These are phyloP conservation scores for Hypoxylon sp. DNA, from an alignment of 2,329 filamentous ascomycete genomes.

Conservation along the genomic window DNA sequence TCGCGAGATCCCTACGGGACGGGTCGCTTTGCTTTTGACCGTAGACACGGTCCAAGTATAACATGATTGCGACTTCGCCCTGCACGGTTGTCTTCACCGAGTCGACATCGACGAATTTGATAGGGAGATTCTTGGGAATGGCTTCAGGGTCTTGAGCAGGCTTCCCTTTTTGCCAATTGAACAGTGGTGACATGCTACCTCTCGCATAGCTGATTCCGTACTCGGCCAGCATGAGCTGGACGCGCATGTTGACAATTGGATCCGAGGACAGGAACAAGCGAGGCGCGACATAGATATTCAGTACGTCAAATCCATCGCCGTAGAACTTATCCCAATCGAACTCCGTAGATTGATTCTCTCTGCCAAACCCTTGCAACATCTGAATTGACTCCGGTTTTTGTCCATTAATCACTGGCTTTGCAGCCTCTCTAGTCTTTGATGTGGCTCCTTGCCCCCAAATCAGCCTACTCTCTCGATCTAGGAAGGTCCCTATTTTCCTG, in stretches of 20 bases:
- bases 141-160: conserved; percentile 34
- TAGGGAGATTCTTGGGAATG: conserved; percentile 48
- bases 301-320: conserved; percentile 85
- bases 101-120: conserved; percentile 72
- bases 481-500: conserved; percentile 87
- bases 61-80: conserved; percentile 68
- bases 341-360: conserved; percentile 81
- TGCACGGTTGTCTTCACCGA: conserved; percentile 61
- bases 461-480: conserved; percentile 71
- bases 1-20: conserved; percentile 54
- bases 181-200: conserved; percentile 54
- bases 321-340: conserved; percentile 85
- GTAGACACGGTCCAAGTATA: conserved; percentile 72
- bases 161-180: conserved; percentile 50
- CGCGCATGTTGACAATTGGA: conserved; percentile 62
- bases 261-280: conserved; percentile 67
- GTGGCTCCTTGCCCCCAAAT: conserved; percentile 96
- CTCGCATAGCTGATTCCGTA: conserved; percentile 62
- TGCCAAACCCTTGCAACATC: conserved; percentile 84
- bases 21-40: conserved; percentile 52
- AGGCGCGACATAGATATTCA: conserved; percentile 72
- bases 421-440: conserved; percentile 73
- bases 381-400: conserved; percentile 74
- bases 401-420: conserved; percentile 77
- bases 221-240: conserved; percentile 67